Percentiles rank a stretch among this genome's conserved stretches.
Evolutionary conservation across 805 yeast genomes (phyloP).

Genomic region (Saturnispora ahearnii): DNA sequence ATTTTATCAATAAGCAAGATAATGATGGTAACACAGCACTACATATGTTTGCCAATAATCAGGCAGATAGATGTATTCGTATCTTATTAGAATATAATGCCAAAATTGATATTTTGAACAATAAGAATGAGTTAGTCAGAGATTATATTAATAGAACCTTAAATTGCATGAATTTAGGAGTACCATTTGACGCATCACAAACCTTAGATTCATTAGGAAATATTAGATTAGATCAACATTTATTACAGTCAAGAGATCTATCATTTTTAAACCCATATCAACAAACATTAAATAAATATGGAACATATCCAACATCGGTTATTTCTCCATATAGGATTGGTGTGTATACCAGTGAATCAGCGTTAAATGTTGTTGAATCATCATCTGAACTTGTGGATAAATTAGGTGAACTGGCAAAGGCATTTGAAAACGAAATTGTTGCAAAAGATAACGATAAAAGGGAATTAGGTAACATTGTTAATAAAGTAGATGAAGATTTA

Average conservation of each 20-base stretch:
- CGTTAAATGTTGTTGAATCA: constrained; percentile 42
- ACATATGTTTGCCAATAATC: constrained; percentile 40
- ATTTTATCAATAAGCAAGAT: constrained; percentile 49
- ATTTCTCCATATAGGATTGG: neutral
- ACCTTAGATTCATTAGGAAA: constrained; percentile 7
- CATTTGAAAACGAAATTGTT: constrained; percentile 47
- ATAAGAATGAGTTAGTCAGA: constrained; percentile 34
- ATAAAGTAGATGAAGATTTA: constrained; percentile 27
- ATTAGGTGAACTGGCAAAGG: constrained; percentile 37
- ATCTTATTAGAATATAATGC: constrained; percentile 42
- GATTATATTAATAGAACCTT: constrained; percentile 28
- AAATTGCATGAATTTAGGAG: constrained; percentile 12
- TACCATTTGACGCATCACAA: constrained; percentile 4
- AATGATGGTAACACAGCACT: constrained; percentile 49
- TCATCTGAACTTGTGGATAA: constrained; percentile 42
- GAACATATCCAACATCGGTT: constrained; percentile 19
- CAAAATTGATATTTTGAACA: constrained; percentile 42
- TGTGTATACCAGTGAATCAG: constrained; percentile 41
- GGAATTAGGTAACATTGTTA: constrained; percentile 22
- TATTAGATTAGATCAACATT: neutral
- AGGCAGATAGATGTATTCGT: constrained; percentile 37
- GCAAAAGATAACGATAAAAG: constrained; percentile 30
- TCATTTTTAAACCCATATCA: constrained; percentile 13
- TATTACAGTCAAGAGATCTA: constrained; percentile 1
- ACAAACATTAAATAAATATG: constrained; percentile 14